Evolutionary conservation across 768 basidiomycete genomes (phyloP), one percentile per base, ranked within the genome.

Genomic region (Phylloporus arenicola): DNA sequence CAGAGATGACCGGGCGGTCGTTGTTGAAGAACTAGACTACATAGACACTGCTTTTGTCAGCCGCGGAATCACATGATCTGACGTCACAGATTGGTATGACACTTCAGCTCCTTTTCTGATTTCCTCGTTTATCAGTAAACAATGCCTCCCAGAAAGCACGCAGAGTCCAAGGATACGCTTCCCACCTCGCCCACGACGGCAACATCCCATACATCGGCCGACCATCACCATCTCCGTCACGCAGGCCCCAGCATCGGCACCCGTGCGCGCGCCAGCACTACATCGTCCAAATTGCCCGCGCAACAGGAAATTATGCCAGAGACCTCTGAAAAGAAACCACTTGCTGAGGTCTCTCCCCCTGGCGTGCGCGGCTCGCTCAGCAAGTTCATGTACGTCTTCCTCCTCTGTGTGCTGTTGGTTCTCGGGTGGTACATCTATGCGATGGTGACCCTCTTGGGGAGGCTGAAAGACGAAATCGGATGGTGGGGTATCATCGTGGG

Each of bases 371-470:
- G 33, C 1, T 25, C 60, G 16, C 44, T 62, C 13, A 53, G 57
- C 55, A 72, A 64, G 19, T 72, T 86, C 63, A 74, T 81, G 31
- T 82, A 83, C 61, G 51, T 70, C 45, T 58, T 84, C 45, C 61
- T 73, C 24, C 35, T 73, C 9, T 53, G 76, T 41, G 70, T 71
- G 13, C 57, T 73, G 3, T 57, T 81, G 13, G 56, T 82, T 19
- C 60, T 70, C 17, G 72, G 67, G 6, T 82, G 77, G 64, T 83
- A 83, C 62, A 58, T 73, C 4, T 84, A 78, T 53, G 72, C 76
- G 11, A 48, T 75, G 25, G 41, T 74, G 7, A 43, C 72, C 4
- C 37, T 76, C 14, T 70, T 80, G 53, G 76, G 73, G 70, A 77
- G 77, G 58, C 10, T 65, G 31, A 64, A 70, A 0, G 74, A 79